Evolutionary conservation across 768 basidiomycete species (phyloP).

Genomic region (Termitomyces eurrhizus): DNA sequence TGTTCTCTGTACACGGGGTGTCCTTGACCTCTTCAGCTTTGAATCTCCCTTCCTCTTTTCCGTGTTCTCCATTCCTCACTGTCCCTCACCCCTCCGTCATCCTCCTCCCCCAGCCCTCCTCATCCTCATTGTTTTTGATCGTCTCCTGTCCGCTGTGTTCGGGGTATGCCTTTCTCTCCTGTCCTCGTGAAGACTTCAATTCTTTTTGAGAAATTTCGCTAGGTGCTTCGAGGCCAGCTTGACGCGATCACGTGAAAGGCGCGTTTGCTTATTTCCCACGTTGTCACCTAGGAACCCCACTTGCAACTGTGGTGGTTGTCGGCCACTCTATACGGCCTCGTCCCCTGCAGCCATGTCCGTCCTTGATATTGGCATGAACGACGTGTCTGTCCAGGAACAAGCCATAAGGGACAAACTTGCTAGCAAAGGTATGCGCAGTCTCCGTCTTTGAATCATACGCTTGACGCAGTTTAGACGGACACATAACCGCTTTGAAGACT

Average conservation of each 20-base stretch:
- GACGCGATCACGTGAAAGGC: constrained; percentile 4
- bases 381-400: constrained; percentile 45
- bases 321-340: constrained; percentile 1
- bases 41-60: too few species aligned
- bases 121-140: too few species aligned
- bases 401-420: constrained; percentile 43
- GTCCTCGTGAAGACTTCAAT: too few species aligned
- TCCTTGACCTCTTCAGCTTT: too few species aligned
- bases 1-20: too few species aligned
- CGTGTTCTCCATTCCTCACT: too few species aligned
- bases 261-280: constrained; percentile 5
- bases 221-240: too few species aligned
- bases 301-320: not conserved
- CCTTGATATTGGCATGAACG: constrained; percentile 42
- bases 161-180: too few species aligned
- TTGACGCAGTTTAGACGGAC: constrained; percentile 33
- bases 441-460: not conserved
- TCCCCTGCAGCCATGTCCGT: constrained; percentile 36
- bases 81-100: too few species aligned
- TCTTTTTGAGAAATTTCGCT: too few species aligned
- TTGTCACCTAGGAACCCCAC: not conserved
- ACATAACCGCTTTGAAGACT: constrained; percentile 45
- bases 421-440: constrained; percentile 39
- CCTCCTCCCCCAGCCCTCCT: too few species aligned
- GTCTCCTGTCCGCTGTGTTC: too few species aligned